Conservation (phyloP, 371 early-diverging fungal genomes). For the Apophysomyces trapeziformis region DNA sequence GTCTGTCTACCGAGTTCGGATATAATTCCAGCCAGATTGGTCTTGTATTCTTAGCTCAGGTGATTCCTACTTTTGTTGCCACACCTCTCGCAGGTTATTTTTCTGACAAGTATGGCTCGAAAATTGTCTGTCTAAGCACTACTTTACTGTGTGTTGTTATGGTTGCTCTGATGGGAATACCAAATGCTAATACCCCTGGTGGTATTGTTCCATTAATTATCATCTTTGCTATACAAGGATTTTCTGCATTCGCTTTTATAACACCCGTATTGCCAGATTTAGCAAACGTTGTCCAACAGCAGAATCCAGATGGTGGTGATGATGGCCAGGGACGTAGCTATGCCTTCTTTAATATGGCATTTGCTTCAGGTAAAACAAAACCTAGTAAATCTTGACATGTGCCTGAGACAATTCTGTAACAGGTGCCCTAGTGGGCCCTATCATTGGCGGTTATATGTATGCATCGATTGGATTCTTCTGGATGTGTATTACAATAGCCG, state of each 20-base stretch:
- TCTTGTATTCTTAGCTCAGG: conserved; percentile 55
- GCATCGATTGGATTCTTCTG: conserved; percentile 44
- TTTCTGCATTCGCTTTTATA: conserved; percentile 41
- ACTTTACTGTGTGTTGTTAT: conserved; percentile 28
- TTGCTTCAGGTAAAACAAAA: conserved; percentile 43
- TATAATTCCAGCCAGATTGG: conserved; percentile 55
- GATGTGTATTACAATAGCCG: conserved; percentile 41
- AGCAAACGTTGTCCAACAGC: conserved; percentile 41
- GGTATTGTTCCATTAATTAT: conserved; percentile 44
- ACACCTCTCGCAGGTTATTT: conserved; percentile 51
- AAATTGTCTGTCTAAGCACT: conserved; percentile 34
- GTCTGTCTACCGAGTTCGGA: conserved; percentile 43
- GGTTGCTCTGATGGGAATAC: conserved; percentile 43
- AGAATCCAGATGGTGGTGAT: conserved; percentile 37
- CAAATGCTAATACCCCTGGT: conserved; percentile 32
- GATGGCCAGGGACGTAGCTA: conserved; percentile 51
- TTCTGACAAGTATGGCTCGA: conserved; percentile 51
- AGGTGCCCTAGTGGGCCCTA: conserved; percentile 45
- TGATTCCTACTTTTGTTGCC: conserved; percentile 45
- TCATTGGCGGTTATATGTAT: conserved; percentile 47
- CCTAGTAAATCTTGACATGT: not conserved
- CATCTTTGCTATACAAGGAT: conserved; percentile 46
- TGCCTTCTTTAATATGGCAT: conserved; percentile 58
- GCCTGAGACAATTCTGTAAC: not conserved
- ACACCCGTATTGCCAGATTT: conserved; percentile 55